Evolutionary conservation across 1,284 basidiomycete species (phyloP).

Genomic region (Melampsora americana): DNA sequence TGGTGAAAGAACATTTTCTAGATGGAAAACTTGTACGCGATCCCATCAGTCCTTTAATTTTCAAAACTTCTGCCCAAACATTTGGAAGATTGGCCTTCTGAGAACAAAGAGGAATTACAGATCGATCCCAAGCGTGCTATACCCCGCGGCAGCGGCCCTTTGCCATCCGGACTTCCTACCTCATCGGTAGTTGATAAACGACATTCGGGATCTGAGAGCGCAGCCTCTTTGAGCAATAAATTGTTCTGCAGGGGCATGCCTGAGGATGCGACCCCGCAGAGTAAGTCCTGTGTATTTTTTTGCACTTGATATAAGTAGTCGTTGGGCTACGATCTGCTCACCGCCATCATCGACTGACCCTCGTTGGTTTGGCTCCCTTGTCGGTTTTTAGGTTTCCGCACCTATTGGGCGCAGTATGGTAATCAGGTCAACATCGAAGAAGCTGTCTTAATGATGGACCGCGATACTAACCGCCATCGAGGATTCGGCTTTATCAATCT

Average conservation of each 20-base stretch:
- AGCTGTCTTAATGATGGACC: conserved; percentile 97
- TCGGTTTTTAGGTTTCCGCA: conserved; percentile 25
- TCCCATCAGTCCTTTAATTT: conserved; percentile 11
- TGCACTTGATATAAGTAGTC: no score
- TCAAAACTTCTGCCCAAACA: neutral
- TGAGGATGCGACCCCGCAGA: conserved; percentile 83
- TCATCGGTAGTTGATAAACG: conserved; percentile 28
- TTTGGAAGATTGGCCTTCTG: neutral
- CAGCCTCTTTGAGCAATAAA: conserved; percentile 52
- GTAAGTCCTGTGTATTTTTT: conserved; percentile 62
- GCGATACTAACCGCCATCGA: conserved; percentile 89
- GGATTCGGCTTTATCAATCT: conserved; percentile 98
- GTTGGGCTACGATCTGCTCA: no score
- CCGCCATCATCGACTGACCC: no score
- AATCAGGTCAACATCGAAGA: conserved; percentile 78
- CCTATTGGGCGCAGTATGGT: conserved; percentile 39
- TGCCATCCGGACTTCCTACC: conserved; percentile 44
- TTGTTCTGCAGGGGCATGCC: conserved; percentile 95
- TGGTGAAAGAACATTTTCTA: conserved; percentile 80
- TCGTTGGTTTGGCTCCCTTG: no score
- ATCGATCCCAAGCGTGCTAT: conserved; percentile 99
- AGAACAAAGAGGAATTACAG: conserved; percentile 58
- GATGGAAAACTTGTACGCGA: conserved; percentile 83
- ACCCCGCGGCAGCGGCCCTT: conserved; percentile 61
- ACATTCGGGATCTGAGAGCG: conserved; percentile 70